phyloP scores from a whole-genome alignment of 495 filamentous ascomycete species.

The Penicillium arizonense region DNA sequence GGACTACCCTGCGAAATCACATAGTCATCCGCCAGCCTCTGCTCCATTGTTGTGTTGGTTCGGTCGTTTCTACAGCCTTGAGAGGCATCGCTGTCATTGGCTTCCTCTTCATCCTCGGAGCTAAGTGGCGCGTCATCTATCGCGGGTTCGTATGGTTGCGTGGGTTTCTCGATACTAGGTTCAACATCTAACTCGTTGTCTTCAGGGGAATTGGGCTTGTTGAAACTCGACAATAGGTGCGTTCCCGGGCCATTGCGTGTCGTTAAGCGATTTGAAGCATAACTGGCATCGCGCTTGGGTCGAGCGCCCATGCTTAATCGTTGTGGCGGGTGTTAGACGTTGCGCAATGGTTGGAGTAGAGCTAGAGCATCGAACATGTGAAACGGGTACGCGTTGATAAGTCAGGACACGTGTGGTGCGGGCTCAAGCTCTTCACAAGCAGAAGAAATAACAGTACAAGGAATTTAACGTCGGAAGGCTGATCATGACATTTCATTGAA shows the following conservation, averaged over 20 bases:
- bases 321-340: not conserved
- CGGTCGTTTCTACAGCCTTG: not conserved
- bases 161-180: not conserved
- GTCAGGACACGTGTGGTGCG: not conserved
- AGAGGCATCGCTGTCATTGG: not conserved
- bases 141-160: constrained; percentile 10
- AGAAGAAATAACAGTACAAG: too few species aligned
- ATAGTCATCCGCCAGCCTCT: constrained; percentile 19
- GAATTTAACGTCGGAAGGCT: too few species aligned
- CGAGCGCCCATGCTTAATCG: constrained; percentile 14
- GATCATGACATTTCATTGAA: too few species aligned
- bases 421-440: too few species aligned
- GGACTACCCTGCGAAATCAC: not conserved
- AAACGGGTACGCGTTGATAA: not conserved
- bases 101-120: constrained; percentile 12
- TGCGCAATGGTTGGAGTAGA: not conserved
- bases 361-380: too few species aligned
- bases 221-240: constrained; percentile 27
- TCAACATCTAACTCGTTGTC: not conserved
- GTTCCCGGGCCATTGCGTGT: not conserved
- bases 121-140: constrained; percentile 30
- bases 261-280: constrained; percentile 19
- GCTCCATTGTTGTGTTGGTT: constrained; percentile 15
- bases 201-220: not conserved
- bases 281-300: constrained; percentile 24